Evolutionary conservation across 164 flowering plant species (phyloP), one percentile per base, ranked within the genome.

Genomic region (Amborella trichopoda): DNA sequence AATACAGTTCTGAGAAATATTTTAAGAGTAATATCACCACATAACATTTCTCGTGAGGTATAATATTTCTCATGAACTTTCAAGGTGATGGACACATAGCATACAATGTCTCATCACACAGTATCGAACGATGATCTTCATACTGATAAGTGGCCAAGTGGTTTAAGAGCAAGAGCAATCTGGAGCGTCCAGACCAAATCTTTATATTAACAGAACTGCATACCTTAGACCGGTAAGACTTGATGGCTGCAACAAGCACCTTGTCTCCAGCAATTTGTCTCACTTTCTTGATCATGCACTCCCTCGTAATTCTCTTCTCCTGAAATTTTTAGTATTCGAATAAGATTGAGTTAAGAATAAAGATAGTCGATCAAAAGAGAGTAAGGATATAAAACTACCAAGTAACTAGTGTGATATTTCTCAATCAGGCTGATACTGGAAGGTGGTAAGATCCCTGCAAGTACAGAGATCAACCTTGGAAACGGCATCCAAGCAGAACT

Each of bases 231-330:
- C 48, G 12, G 20, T 5, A 78, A 18, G 70, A 49, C 61, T 70
- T 76, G 49, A 88, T 81, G 48, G 74, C 58, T 0, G 66, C 50
- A 38, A 49, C 38, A 54, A 83, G 52, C 57, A 83, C 50, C 43
- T 64, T 56, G 53, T 88, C 94, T 40, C 96, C 96, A 18, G 80
- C 80, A 27, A 84, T 42, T 34, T 55, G 59, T 34, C 94, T 74
- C 51, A 81, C 62, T 47, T 39, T 65, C 46, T 40, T 66, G 36
- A 88, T 66, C 55, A 88, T 51, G 48, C 72, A 69, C 14, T 49
- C 63, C 53, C 94, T 48, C 3, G 78, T 28, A 2, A 87, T 68
- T 50, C 59, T 83, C 53, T 53, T 67, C 18, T 56, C 79, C 90
- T 81, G 73, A 2, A 52, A n/a, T n/a, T n/a, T n/a, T n/a, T n/a